Base-by-base conservation (phyloP, 305 asterid genomes). In the Fraxinus greggii region DNA sequence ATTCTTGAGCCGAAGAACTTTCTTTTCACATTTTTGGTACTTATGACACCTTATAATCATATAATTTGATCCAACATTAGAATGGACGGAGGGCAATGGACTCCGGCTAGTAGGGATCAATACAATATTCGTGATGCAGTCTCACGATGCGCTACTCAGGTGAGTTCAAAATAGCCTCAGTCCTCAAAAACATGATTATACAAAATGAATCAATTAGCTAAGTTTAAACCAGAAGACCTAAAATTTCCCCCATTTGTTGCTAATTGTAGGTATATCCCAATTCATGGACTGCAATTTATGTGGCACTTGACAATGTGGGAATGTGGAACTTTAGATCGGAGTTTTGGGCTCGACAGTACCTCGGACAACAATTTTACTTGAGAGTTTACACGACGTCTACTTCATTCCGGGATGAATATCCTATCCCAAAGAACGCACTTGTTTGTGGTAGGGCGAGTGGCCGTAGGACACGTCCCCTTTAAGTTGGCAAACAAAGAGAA, bases 61-160 rank as follows among this genome's bases (percentile, higher is more conserved):
- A 65, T 65, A 65, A 65, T 24, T 23, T 65, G 72, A 65, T 61
- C 79, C n/a, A 67, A 82, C 72, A 77, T 75, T 86, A 90, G 93
- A 85, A 96, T 96, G 99, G 98, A 93, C 81, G 98, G 98, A 82
- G 97, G 98, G 61, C 90, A 86, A 31, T 96, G 98, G 98, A 90
- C 86, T 31, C 19, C 88, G 31, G 91, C 87, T 35, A 91, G 97
- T 79, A 84, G 98, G 85, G 78, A 78, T 19, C 83, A 79, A 26
- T 96, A 96, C 89, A 96, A 96, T 81, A 98, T 96, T 26, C 93
- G 97, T 12, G 99, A 96, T 79, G 99, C 95, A 21, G 97, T 96
- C 80, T 83, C 95, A 26, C 98, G 99, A 0, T 80, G 86, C 92
- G 93, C 98, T 1, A 85, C 90, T 85, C 99, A 95, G 97, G 98